Conservation (phyloP, 2,329 filamentous ascomycete species). For the Leptoxyphium fumago region DNA sequence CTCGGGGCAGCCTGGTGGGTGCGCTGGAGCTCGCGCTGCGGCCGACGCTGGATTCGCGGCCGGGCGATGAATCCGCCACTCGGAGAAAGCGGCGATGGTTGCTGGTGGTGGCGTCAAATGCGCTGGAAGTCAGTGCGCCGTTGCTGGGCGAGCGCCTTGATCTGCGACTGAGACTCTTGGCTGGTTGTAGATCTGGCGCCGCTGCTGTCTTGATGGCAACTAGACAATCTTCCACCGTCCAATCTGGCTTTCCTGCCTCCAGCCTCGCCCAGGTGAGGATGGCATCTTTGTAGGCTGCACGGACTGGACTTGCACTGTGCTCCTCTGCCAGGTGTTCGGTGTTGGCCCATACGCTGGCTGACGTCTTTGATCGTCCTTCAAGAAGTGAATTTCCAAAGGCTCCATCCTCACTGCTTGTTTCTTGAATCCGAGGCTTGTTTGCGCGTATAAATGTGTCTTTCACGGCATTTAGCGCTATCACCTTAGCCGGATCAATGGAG, state of each 20-base stretch:
- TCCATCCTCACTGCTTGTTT: neutral
- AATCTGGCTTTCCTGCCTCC: conserved; percentile 28
- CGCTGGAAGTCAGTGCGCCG: conserved; percentile 60
- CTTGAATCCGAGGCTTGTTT: conserved; percentile 31
- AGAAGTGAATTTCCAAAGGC: neutral
- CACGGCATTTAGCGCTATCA: conserved; percentile 59
- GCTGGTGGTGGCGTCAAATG: conserved; percentile 3
- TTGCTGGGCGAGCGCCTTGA: conserved; percentile 35
- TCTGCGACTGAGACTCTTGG: neutral
- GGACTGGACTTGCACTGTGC: conserved; percentile 37
- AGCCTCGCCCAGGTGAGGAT: conserved; percentile 59
- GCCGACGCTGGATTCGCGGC: conserved; percentile 12
- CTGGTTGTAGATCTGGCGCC: conserved; percentile 16
- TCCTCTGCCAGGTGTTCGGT: neutral
- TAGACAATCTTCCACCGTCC: conserved; percentile 63
- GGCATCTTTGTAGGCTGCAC: conserved; percentile 74
- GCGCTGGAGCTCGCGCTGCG: conserved; percentile 32
- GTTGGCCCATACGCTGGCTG: neutral
- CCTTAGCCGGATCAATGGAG: conserved; percentile 46
- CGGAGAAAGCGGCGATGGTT: conserved; percentile 13
- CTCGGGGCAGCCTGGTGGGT: conserved; percentile 23
- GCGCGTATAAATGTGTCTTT: conserved; percentile 72
- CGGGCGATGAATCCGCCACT: conserved; percentile 5
- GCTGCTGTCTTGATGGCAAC: conserved; percentile 47
- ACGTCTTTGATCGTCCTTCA: neutral